phyloP scores from a whole-genome alignment of 352 stramenopile species.

The Phytophthora cryptogea region DNA sequence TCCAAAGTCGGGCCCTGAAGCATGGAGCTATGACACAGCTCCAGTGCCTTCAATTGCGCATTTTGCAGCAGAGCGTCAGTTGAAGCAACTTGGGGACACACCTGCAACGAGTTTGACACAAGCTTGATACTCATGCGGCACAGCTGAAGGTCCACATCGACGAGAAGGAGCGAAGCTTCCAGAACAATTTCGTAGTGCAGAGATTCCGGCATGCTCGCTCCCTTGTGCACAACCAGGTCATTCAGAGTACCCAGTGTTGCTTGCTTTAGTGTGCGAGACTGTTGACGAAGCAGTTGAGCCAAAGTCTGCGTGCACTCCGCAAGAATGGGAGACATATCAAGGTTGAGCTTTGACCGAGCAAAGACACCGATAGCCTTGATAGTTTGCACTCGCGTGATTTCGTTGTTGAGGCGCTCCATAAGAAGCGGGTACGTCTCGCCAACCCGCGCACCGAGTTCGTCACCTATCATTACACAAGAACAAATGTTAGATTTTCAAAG shows the following conservation, averaged over 20 bases:
- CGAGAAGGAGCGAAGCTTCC: slow-evolving; percentile 91
- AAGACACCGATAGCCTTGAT: slow-evolving; percentile 96
- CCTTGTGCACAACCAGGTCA: slow-evolving; percentile 86
- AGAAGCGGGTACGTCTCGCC: slow-evolving; percentile 91
- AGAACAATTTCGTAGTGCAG: slow-evolving; percentile 91
- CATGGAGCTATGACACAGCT: slow-evolving; percentile 91
- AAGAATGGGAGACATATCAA: slow-evolving; percentile 94
- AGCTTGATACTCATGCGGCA: slow-evolving; percentile 94
- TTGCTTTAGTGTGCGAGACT: slow-evolving; percentile 96
- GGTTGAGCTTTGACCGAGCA: slow-evolving; percentile 76
- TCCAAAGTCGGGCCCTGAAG: slow-evolving; percentile 86
- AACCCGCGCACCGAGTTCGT: slow-evolving; percentile 81
- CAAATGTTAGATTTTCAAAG: slow-evolving; percentile 9
- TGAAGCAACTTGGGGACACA: slow-evolving; percentile 60
- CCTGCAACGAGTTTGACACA: slow-evolving; percentile 72
- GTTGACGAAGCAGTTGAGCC: slow-evolving; percentile 93
- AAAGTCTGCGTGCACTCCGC: slow-evolving; percentile 88
- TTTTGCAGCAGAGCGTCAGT: slow-evolving; percentile 68
- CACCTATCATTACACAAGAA: slow-evolving; percentile 42
- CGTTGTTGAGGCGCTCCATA: slow-evolving; percentile 97
- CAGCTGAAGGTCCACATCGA: slow-evolving; percentile 96
- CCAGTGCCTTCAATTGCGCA: slow-evolving; percentile 80
- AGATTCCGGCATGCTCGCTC: slow-evolving; percentile 61
- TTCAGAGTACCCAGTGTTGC: slow-evolving; percentile 92
- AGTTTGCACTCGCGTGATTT: slow-evolving; percentile 96